Base-by-base conservation (phyloP, 139 green algal species). In the Diplosphaera chodatii region DNA sequence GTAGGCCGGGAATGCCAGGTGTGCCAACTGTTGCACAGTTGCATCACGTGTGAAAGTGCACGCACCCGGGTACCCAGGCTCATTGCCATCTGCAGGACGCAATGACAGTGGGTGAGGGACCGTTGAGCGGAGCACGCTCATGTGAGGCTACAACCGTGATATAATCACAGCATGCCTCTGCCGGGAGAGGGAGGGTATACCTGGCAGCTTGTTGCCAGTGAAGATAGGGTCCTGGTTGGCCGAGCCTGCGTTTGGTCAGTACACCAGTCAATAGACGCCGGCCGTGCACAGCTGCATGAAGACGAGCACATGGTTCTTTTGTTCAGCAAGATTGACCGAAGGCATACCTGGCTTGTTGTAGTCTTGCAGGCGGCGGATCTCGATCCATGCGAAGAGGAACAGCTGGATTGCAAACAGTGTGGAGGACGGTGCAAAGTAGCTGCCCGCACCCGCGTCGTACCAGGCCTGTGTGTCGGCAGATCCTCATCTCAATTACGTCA, bases 371-470 rank as follows among this genome's bases (percentile, higher is more conserved):
- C 87, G 79, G 74, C 77, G 71, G 33, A 77, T 28, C 86, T 95
- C 89, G 28, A 82, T 84, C 83, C 83, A 94, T 37, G 37, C 73
- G 32, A 94, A 89, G 70, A 95, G 78, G 65, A 94, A 68, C 73
- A 93, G 81, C 82, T 85, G 66, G 64, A 86, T 76, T 64, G 56
- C 74, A 55, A 92, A 79, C 68, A 95, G 87, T 29, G 83, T 82
- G 71, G 75, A 73, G 62, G 74, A 40, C 62, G 72, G 63, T 0
- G 77, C 68, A 66, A 74, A 79, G 81, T 85, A 87, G 22, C 40
- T 62, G 68, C 73, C 68, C 21, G 74, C 66, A 48, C 72, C 77
- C 31, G 77, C 82, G 22, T 80, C 69, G 40, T 68, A 85, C 64
- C 64, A 41, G 10, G 28, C 28, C 55, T 29, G 25, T 15, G n/a